phyloP scores from a whole-genome alignment of 2,329 filamentous ascomycete genomes.

The Monosporascus sp. region DNA sequence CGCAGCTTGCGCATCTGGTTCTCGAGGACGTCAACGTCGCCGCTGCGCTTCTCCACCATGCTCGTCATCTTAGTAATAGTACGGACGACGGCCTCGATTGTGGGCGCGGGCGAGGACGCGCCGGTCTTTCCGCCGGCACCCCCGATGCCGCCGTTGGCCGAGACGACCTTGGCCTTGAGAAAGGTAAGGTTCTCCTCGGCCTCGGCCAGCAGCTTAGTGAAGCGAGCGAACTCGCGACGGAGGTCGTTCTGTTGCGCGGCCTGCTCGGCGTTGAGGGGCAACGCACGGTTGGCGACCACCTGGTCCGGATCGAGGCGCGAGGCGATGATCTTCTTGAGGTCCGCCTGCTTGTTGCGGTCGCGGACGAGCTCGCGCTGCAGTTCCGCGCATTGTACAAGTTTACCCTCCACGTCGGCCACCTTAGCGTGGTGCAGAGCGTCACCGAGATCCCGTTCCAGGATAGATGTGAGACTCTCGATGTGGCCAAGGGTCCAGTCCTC shows the following conservation, averaged over 20 bases:
- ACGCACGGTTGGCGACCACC: conserved; percentile 55
- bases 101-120: conserved; percentile 49
- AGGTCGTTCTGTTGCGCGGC: conserved; percentile 78
- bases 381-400: conserved; percentile 62
- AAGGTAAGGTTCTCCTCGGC: conserved; percentile 75
- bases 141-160: conserved; percentile 44
- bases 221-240: conserved; percentile 65
- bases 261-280: conserved; percentile 81
- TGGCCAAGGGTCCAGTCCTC: conserved; percentile 74
- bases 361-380: conserved; percentile 65
- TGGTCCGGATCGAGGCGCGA: conserved; percentile 63
- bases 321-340: conserved; percentile 71
- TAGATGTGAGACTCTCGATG: conserved; percentile 59
- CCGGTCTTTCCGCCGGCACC: conserved; percentile 13
- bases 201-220: conserved; percentile 69
- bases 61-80: conserved; percentile 90
- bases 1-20: conserved; percentile 73
- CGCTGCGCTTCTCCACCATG: conserved; percentile 87
- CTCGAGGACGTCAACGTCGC: conserved; percentile 86
- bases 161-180: conserved; percentile 70
- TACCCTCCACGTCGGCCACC: conserved; percentile 62
- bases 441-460: conserved; percentile 61
- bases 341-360: conserved; percentile 69
- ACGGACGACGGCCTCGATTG: conserved; percentile 84
- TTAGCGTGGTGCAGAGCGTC: conserved; percentile 60